Percentiles rank a stretch among this genome's conserved stretches.
These are phyloP conservation scores for Oryza brachyantha DNA, from an alignment of 176 grass and related monocot species.

Conservation along the genomic window DNA sequence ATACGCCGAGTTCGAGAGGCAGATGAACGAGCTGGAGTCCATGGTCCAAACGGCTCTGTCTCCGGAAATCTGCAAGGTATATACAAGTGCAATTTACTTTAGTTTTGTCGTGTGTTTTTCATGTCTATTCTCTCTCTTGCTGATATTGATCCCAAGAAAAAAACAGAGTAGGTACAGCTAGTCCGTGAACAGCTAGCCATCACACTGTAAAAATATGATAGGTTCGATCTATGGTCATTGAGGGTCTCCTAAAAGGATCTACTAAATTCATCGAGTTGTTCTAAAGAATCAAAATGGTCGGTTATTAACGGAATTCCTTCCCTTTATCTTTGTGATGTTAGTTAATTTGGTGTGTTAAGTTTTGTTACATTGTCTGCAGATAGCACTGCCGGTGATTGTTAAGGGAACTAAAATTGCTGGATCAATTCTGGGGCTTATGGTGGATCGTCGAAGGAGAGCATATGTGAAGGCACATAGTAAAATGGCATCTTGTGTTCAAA, in stretches of 20 bases:
- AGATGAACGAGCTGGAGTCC: neutral
- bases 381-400: neutral
- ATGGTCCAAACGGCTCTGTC: neutral
- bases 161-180: neutral
- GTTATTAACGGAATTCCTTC: neutral
- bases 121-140: too few species aligned
- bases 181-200: neutral
- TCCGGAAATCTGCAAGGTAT: neutral
- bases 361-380: too few species aligned
- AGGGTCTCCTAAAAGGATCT: neutral
- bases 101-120: too few species aligned
- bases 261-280: neutral
- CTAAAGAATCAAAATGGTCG: neutral
- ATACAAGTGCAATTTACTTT: too few species aligned
- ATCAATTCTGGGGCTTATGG: slow-evolving; percentile 16
- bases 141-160: neutral
- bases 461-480: neutral
- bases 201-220: neutral
- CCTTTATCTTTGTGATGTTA: too few species aligned
- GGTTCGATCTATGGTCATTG: neutral
- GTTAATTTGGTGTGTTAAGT: too few species aligned
- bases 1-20: neutral
- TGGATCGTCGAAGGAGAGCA: slow-evolving; percentile 1
- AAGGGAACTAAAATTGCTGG: neutral
- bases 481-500: neutral